phyloP scores from a whole-genome alignment of 495 filamentous ascomycete genomes.

The Darksidea phi region DNA sequence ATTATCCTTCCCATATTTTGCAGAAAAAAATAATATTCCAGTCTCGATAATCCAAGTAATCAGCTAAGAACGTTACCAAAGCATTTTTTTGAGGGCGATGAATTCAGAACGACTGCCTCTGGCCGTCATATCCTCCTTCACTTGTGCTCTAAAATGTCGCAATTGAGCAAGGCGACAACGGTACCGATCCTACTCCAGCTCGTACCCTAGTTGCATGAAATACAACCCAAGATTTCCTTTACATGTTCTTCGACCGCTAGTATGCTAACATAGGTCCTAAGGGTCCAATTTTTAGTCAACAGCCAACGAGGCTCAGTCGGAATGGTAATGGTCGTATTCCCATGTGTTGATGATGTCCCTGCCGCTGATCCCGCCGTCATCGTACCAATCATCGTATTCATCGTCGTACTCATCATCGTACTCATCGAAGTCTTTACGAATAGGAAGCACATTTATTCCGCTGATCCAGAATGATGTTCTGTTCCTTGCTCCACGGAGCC shows the following conservation, averaged over 20 bases:
- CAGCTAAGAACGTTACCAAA: too few species aligned
- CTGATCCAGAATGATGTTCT: not conserved
- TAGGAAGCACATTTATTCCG: not conserved
- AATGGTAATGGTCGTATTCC: not conserved
- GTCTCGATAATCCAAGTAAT: too few species aligned
- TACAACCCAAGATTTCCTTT: not conserved
- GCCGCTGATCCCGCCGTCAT: not conserved
- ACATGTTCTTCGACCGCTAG: not conserved
- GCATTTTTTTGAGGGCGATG: too few species aligned
- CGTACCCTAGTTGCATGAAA: too few species aligned
- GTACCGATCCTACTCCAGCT: too few species aligned
- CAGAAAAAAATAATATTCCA: too few species aligned
- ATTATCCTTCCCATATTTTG: too few species aligned
- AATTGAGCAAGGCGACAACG: too few species aligned
- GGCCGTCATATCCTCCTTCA: too few species aligned
- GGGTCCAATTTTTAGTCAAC: too few species aligned
- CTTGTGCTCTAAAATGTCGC: too few species aligned
- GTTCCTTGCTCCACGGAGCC: slow-evolving; percentile 6
- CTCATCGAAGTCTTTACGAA: not conserved
- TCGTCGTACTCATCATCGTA: not conserved
- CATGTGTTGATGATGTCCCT: slow-evolving; percentile 2
- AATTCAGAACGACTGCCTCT: too few species aligned
- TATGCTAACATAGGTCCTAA: not conserved
- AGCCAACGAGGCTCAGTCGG: not conserved
- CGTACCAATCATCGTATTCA: slow-evolving; percentile 2